Conservation (phyloP, 768 basidiomycete genomes). For the Hericium rajendrae region DNA sequence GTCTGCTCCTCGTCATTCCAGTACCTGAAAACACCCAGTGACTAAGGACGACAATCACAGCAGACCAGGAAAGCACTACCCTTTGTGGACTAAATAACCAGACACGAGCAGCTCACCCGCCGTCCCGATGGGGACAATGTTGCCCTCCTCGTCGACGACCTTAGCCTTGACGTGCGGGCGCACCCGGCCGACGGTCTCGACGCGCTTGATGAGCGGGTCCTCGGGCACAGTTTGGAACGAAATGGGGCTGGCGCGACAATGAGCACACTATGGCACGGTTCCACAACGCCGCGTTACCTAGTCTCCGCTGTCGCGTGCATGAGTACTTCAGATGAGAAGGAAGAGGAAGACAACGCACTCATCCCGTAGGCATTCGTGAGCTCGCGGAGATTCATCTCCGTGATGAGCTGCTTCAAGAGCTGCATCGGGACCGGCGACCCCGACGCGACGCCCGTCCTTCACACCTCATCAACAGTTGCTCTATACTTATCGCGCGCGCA, state of each 20-base stretch:
- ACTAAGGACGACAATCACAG: background rate
- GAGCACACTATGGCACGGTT: background rate
- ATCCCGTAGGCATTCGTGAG: slow-evolving; percentile 79
- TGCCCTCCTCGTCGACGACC: slow-evolving; percentile 46
- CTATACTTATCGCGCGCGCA: background rate
- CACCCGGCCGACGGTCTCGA: slow-evolving; percentile 73
- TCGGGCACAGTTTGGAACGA: slow-evolving; percentile 70
- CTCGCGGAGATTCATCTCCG: slow-evolving; percentile 55
- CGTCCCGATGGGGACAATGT: slow-evolving; percentile 58
- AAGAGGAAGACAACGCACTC: slow-evolving; percentile 42
- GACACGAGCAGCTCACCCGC: slow-evolving; percentile 69
- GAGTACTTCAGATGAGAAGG: background rate
- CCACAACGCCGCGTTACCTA: slow-evolving; percentile 28
- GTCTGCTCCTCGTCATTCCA: slow-evolving; percentile 72
- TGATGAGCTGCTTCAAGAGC: slow-evolving; percentile 65
- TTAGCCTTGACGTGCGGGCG: slow-evolving; percentile 75
- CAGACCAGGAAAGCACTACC: slow-evolving; percentile 27
- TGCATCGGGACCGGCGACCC: slow-evolving; percentile 74
- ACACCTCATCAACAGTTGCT: background rate
- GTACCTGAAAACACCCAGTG: slow-evolving; percentile 36
- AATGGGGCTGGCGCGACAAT: slow-evolving; percentile 44
- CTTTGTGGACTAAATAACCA: slow-evolving; percentile 75
- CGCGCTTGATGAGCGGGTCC: slow-evolving; percentile 64
- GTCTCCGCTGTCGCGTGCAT: slow-evolving; percentile 50
- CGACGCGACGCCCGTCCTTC: slow-evolving; percentile 74